Conservation (phyloP, 2,329 filamentous ascomycete genomes). For the Epichloe baconii region DNA sequence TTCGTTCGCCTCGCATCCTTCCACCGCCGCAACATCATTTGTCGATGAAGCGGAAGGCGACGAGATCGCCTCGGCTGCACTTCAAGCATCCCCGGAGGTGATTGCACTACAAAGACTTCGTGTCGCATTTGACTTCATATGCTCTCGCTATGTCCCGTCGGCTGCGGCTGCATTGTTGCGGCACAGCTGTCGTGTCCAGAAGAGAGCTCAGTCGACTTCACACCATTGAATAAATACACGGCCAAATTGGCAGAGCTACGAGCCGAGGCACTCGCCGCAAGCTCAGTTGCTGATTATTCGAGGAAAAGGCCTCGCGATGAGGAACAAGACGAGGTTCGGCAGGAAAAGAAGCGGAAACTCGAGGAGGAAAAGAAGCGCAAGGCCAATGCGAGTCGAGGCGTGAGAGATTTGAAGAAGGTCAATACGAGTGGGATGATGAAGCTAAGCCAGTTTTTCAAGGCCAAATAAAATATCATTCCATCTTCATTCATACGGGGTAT, state of each 20-base stretch:
- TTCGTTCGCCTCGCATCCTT: slow-evolving; percentile 25
- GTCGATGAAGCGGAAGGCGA: slow-evolving; percentile 18
- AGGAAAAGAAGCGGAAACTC: slow-evolving; percentile 71
- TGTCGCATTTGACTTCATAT: slow-evolving; percentile 52
- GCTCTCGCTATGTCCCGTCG: slow-evolving; percentile 44
- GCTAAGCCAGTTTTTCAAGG: slow-evolving; percentile 86
- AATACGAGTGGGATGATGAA: slow-evolving; percentile 94
- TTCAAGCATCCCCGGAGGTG: slow-evolving; percentile 35
- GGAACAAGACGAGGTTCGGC: slow-evolving; percentile 49
- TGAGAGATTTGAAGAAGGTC: slow-evolving; percentile 77
- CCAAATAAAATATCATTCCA: slow-evolving; percentile 29
- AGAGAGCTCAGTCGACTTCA: slow-evolving; percentile 44
- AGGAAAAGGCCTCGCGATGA: slow-evolving; percentile 56
- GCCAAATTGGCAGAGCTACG: slow-evolving; percentile 52
- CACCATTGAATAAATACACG: slow-evolving; percentile 57
- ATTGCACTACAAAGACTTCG: slow-evolving; percentile 48
- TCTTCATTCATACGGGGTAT: slow-evolving; percentile 17
- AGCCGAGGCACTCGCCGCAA: slow-evolving; percentile 55
- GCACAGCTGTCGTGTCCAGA: slow-evolving; percentile 24
- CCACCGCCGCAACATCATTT: slow-evolving; percentile 33
- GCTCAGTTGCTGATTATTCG: slow-evolving; percentile 57
- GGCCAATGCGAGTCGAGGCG: slow-evolving; percentile 56
- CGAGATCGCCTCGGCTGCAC: slow-evolving; percentile 26
- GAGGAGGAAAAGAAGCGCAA: slow-evolving; percentile 86
- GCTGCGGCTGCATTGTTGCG: slow-evolving; percentile 29